phyloP scores from a whole-genome alignment of 2,329 filamentous ascomycete genomes.

The Macroventuria anomochaeta region DNA sequence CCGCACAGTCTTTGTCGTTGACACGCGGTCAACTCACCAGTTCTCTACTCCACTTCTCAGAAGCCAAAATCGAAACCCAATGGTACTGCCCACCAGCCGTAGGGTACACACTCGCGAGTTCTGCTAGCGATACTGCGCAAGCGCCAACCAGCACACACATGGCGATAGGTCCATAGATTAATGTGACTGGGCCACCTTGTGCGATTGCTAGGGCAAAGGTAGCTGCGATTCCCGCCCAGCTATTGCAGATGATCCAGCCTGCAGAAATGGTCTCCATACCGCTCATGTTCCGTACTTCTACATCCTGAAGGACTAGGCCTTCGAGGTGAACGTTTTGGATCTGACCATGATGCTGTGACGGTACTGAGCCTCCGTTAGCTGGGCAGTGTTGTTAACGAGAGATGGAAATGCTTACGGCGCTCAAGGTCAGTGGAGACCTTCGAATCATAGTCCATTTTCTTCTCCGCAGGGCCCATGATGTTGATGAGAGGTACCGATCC shows the following conservation, averaged over 20 bases:
- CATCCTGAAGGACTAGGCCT: slow-evolving; percentile 15
- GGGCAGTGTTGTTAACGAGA: neutral
- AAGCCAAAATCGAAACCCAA: slow-evolving; percentile 50
- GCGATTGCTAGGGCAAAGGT: slow-evolving; percentile 22
- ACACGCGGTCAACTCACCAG: slow-evolving; percentile 9
- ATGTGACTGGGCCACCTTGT: slow-evolving; percentile 20
- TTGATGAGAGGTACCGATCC: neutral
- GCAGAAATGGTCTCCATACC: slow-evolving; percentile 23
- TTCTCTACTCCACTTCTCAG: slow-evolving; percentile 35
- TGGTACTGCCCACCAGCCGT: slow-evolving; percentile 36
- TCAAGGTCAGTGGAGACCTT: neutral
- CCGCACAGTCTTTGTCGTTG: neutral
- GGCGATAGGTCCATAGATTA: slow-evolving; percentile 25
- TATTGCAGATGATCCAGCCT: slow-evolving; percentile 27
- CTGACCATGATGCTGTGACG: slow-evolving; percentile 15
- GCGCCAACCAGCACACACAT: slow-evolving; percentile 21
- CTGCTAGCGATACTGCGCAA: slow-evolving; percentile 22
- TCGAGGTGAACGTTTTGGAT: slow-evolving; percentile 13
- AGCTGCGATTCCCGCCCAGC: slow-evolving; percentile 25
- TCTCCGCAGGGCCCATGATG: neutral
- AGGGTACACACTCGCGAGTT: slow-evolving; percentile 45
- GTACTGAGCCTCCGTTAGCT: neutral
- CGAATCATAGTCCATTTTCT: neutral
- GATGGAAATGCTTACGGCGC: neutral
- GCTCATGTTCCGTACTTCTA: slow-evolving; percentile 18